Base-by-base conservation (phyloP, 2,329 filamentous ascomycete genomes). In the Diaporthe vexans region DNA sequence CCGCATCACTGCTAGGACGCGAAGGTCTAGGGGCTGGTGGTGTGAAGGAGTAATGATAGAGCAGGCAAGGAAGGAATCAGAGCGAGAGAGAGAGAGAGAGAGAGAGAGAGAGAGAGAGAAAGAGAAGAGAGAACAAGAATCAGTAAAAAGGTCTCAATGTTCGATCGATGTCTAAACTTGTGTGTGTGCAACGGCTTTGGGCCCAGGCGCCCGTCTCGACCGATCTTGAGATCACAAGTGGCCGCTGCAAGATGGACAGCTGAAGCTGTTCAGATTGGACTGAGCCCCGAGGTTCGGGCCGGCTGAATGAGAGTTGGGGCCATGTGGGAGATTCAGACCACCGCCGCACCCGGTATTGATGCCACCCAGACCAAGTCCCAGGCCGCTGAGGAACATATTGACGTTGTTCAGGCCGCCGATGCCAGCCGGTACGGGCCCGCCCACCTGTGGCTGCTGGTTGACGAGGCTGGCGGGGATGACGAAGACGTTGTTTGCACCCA, bases 21-120 rank as follows among this genome's bases (percentile, higher is more conserved):
- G 19, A 63, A 29, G 24, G 61, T 40, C 35, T 54, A 54, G 72
- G 61, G 57, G 40, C 48, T 48, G 52, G 35, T 69, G 68, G 63
- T 67, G 67, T 52, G 73, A 52, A 58, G 61, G 35, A 52, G 58
- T 72, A 76, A 63, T 74, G 56, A 76, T 76, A 76, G 73, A 76
- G 43, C 65, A 43, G 58, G 57, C 52, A 67, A 56, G 59, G 48
- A 33, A 7, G 21, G 40, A 33, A 56, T 43, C 48, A 54, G 29
- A 52, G 46, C 52, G 26, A 24, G 15, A 7, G 15, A 17, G 40
- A 15, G 15, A 43, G 37, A 40, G 37, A 13, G 4, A 7, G 13
- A 13, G n/a, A 40, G 37, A 4, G 4, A 13, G 13, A 21, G 43
- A 5, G 11, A 37, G n/a, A 52, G 63, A 26, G 43, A 40, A 46